Evolutionary conservation across 306 rosid genomes (phyloP), one percentile per base, ranked within the genome.

Genomic region (Cicer pinnatifidum): DNA sequence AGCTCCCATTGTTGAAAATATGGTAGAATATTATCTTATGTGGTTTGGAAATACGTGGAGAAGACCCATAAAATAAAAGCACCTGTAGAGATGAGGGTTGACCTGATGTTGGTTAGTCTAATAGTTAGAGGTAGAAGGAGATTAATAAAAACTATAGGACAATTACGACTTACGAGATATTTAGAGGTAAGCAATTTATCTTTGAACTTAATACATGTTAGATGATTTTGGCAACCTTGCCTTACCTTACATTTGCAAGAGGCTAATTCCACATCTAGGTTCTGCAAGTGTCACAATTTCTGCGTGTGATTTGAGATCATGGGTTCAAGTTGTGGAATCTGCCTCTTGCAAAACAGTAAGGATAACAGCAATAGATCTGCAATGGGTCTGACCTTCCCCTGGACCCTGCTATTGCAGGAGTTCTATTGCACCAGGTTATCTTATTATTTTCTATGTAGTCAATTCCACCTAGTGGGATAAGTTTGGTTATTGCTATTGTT

Each of bases 141-240:
- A 58, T 28, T 3, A 11, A 11, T 16, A 33, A 56, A 58, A 58
- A 11, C 41, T 58, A 11, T 8, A 11, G 6, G 64, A 33, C 16
- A 28, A 28, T 28, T 28, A 58, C 1, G 41, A 58, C 35, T 28
- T 10, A 28, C 33, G 10, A 58, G 16, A 19, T 7, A 58, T 58
- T 58, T 58, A 11, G 15, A 11, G 8, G 11, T 58, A 58, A 23
- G 5, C 3, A 9, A 12, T 5, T 35, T 28, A 58, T 33, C 38
- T 11, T 58, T 58, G 39, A 28, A 28, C 64, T 58, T 23, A 11
- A 58, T 58, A 59, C 65, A 59, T 59, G 16, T 33, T 12, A 59
- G 15, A 28, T 17, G 6, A 12, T 59, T 59, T 12, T 35, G 65
- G 16, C 65, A 59, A 11, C 6, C 12, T 56, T 56, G 5, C 62